Percentiles rank a stretch among this genome's conserved stretches.
phyloP scores from a whole-genome alignment of 257 asterid species.

The Capsicum baccatum region DNA sequence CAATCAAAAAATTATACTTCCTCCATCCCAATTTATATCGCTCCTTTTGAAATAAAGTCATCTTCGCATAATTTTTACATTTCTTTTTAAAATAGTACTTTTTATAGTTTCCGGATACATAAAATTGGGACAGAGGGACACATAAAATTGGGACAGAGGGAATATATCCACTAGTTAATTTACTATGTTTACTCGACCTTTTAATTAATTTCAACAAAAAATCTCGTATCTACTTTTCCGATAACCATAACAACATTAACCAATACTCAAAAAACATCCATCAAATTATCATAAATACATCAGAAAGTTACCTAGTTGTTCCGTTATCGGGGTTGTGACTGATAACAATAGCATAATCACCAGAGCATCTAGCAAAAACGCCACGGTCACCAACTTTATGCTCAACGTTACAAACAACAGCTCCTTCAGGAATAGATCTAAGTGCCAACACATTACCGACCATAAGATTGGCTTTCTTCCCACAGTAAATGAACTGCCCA shows the following conservation, averaged over 20 bases:
- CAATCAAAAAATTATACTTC: not conserved
- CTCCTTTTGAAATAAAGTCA: too few relatives aligned
- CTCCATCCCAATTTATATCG: too few relatives aligned
- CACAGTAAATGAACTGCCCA: conserved; percentile 59
- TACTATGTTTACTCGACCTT: not conserved
- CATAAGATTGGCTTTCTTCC: conserved; percentile 58
- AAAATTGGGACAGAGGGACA: too few relatives aligned
- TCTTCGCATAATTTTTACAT: too few relatives aligned
- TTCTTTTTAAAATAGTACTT: too few relatives aligned
- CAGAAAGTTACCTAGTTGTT: conserved; percentile 43
- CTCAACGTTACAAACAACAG: conserved; percentile 63
- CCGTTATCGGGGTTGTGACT: conserved; percentile 61
- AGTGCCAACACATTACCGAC: conserved; percentile 59
- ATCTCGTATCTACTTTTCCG: not conserved
- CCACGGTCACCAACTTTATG: conserved; percentile 46
- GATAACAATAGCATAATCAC: conserved; percentile 59
- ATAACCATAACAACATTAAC: not conserved
- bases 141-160: too few relatives aligned
- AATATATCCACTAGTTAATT: not conserved
- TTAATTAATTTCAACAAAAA: not conserved
- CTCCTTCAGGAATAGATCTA: conserved; percentile 57
- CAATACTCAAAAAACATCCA: not conserved
- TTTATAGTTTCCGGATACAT: too few relatives aligned
- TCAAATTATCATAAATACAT: too few relatives aligned
- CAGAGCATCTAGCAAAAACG: conserved; percentile 59